phyloP scores from a whole-genome alignment of 305 asterid genomes.

The Lippia alba region DNA sequence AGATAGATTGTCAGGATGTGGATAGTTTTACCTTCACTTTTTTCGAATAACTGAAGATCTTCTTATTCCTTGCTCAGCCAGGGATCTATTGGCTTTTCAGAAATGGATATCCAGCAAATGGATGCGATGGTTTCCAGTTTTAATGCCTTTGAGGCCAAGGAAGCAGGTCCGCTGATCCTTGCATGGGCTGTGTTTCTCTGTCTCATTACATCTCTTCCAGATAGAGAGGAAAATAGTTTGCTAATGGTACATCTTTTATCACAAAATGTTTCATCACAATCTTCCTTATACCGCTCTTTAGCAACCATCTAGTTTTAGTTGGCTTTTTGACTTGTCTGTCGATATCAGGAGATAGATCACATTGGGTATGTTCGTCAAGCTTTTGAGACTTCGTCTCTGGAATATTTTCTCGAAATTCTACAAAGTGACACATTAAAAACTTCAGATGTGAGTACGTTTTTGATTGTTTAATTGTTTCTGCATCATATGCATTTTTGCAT shows the following conservation, averaged over 20 bases:
- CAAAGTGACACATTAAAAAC: constrained; percentile 71
- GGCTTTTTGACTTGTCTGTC: constrained; percentile 31
- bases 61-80: constrained; percentile 66
- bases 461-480: constrained; percentile 15
- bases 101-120: constrained; percentile 77
- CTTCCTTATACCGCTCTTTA: constrained; percentile 23
- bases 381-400: constrained; percentile 77
- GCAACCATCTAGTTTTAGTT: constrained; percentile 19
- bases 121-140: constrained; percentile 64
- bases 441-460: constrained; percentile 74
- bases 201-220: constrained; percentile 89
- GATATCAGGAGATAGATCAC: constrained; percentile 86
- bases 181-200: constrained; percentile 97
- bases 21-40: constrained; percentile 17
- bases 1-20: constrained; percentile 6
- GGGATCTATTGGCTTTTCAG: constrained; percentile 73
- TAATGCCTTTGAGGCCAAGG: constrained; percentile 68
- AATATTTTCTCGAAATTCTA: constrained; percentile 78
- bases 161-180: constrained; percentile 85
- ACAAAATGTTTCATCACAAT: constrained; percentile 25
- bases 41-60: constrained; percentile 32
- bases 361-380: constrained; percentile 90
- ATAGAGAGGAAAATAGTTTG: constrained; percentile 60
- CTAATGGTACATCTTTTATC: constrained; percentile 61
- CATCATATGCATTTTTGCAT: constrained; percentile 12